Percentiles rank a stretch among this genome's conserved stretches.
phyloP scores from a whole-genome alignment of 2,329 filamentous ascomycete species.

The Xylaria sp. region DNA sequence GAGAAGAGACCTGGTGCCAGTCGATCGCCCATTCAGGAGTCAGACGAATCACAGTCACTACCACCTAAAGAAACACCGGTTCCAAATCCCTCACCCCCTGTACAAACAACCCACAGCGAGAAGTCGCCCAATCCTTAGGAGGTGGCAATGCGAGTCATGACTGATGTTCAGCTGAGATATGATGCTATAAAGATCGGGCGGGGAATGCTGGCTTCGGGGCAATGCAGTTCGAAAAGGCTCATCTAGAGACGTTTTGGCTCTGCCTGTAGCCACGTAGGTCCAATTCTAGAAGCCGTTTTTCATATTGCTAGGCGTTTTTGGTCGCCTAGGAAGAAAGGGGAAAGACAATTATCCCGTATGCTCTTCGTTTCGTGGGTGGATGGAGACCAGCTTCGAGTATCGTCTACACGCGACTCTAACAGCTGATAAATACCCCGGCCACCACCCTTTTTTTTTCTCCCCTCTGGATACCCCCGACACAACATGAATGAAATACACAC shows the following conservation, averaged over 20 bases:
- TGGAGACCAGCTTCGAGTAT: slow-evolving; percentile 24
- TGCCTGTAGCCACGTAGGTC: slow-evolving; percentile 3
- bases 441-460: slow-evolving; percentile 7
- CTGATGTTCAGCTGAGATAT: slow-evolving; percentile 32
- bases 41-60: slow-evolving; percentile 24
- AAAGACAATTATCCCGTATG: slow-evolving; percentile 24
- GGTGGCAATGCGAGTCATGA: slow-evolving; percentile 32
- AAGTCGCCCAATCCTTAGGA: slow-evolving; percentile 42
- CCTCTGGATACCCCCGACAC: slow-evolving; percentile 45
- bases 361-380: slow-evolving; percentile 29
- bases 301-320: slow-evolving; percentile 30
- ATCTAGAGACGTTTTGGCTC: slow-evolving; percentile 10
- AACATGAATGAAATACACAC: slow-evolving; percentile 35
- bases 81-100: slow-evolving; percentile 46
- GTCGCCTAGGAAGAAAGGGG: slow-evolving; percentile 25
- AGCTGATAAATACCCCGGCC: slow-evolving; percentile 18
- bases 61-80: slow-evolving; percentile 45
- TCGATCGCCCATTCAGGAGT: slow-evolving; percentile 25
- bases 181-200: slow-evolving; percentile 19
- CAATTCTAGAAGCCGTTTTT: slow-evolving; percentile 14
- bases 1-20: slow-evolving; percentile 44
- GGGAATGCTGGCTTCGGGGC: slow-evolving; percentile 24
- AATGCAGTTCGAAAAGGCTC: slow-evolving; percentile 8
- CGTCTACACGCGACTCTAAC: slow-evolving; percentile 12
- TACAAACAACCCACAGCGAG: slow-evolving; percentile 46